Evolutionary conservation across 441 rosid species (phyloP).

Genomic region (Gossypium laxum): DNA sequence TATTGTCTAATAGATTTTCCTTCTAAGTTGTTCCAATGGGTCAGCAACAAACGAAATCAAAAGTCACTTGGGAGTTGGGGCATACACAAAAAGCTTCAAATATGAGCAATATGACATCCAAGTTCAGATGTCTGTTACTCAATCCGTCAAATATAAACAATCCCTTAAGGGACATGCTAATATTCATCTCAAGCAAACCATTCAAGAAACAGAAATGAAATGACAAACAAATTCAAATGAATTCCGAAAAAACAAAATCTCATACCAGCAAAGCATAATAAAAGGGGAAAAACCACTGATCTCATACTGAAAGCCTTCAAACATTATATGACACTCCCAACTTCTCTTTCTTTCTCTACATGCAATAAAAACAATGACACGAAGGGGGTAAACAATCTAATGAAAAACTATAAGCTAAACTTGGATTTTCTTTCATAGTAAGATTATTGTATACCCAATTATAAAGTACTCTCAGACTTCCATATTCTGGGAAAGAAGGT

Average conservation of each 20-base stretch:
- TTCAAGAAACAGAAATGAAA: neutral
- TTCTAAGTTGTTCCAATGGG: neutral
- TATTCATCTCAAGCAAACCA: neutral
- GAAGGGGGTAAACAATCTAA: slow-evolving; percentile 32
- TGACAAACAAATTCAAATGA: neutral
- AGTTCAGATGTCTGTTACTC: neutral
- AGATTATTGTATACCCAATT: slow-evolving; percentile 39
- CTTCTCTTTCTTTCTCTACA: slow-evolving; percentile 26
- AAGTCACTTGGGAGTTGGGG: neutral
- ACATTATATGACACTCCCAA: slow-evolving; percentile 26
- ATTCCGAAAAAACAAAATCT: slow-evolving; percentile 8
- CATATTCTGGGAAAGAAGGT: slow-evolving; percentile 26
- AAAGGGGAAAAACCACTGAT: slow-evolving; percentile 15
- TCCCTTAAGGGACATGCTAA: neutral
- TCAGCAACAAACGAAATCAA: neutral
- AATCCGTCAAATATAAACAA: neutral
- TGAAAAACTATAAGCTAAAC: slow-evolving; percentile 25
- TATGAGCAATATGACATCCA: neutral
- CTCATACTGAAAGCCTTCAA: slow-evolving; percentile 26
- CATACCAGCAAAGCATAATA: slow-evolving; percentile 25
- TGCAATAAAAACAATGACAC: slow-evolving; percentile 23
- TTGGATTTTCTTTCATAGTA: slow-evolving; percentile 29
- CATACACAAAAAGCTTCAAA: neutral
- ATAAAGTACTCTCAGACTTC: slow-evolving; percentile 39
- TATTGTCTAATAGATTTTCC: neutral